Evolutionary conservation across 1,139 yeast genomes (phyloP).

Genomic region (Barnettozyma hawaiiensis): DNA sequence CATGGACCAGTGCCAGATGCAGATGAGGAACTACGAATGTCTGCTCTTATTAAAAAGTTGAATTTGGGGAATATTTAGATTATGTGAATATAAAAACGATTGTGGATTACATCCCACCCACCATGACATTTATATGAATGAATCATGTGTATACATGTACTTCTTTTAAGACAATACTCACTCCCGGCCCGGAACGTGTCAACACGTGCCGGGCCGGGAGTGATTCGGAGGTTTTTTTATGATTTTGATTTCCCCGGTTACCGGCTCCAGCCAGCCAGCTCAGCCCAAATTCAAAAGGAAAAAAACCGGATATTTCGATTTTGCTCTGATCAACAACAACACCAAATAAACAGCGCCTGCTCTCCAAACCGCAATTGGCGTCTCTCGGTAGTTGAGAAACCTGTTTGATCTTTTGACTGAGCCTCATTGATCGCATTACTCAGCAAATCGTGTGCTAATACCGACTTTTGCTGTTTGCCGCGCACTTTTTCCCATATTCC

Average conservation of each 20-base stretch:
- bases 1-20: slow-evolving; percentile 69
- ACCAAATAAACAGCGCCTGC: not conserved
- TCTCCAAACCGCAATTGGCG: not conserved
- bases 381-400: not conserved
- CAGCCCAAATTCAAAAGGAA: not conserved
- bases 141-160: too few relatives aligned
- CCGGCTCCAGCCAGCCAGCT: not conserved
- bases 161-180: too few relatives aligned
- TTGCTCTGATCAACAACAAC: not conserved
- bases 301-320: slow-evolving; percentile 8
- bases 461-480: not conserved
- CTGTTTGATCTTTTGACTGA: not conserved
- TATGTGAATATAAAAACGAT: not conserved
- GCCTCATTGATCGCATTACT: not conserved
- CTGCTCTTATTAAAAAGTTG: slow-evolving; percentile 16
- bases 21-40: slow-evolving; percentile 23
- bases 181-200: too few relatives aligned
- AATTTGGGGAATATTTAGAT: slow-evolving; percentile 14
- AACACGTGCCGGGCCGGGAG: too few relatives aligned
- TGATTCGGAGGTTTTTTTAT: too few relatives aligned
- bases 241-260: not conserved
- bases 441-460: not conserved
- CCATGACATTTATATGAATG: too few relatives aligned
- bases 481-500: not conserved
- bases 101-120: too few relatives aligned